Base-by-base conservation (phyloP, 257 asterid species). In the Solanum peruvianum region DNA sequence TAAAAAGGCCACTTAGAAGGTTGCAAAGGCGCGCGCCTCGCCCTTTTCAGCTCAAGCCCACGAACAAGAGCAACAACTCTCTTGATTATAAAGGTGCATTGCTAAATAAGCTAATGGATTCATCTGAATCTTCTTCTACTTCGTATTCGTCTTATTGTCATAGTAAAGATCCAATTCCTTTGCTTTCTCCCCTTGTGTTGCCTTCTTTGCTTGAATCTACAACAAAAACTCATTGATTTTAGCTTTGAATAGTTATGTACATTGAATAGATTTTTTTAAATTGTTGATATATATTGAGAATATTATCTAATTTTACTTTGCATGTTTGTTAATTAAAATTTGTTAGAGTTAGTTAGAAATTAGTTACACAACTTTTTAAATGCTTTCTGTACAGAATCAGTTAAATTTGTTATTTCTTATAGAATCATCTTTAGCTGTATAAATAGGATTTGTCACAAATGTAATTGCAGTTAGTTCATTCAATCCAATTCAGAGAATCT, bases 161-260 rank as follows among this genome's bases (percentile, higher is more conserved):
- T 2, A 88, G 90, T 88, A 93, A 90, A 92, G 94, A 92, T 88
- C 93, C 94, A 0, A 90, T 92, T 82, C 94, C 93, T 83, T 91
- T 93, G 81, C 93, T 93, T 13, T 90, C 96, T 70, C 94, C 96
- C 42, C 92, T 91, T 37, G 92, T 91, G 64, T 85, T 91, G 91
- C 94, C 95, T 69, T 90, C 93, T 29, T 84, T 92, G 92, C 83
- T 92, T n/a, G 92, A 90, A 42, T 64, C 93, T 87, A 27, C 66
- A 49, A 87, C 87, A 20, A 86, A 62, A 33, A 84, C 91, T 47
- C 86, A 64, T 88, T 87, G 85, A 64, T 69, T 86, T 87, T 25
- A 14, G 64, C n/a, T 77, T 44, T 77, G 37, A 8, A 77, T 77
- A 77, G 62, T 44, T 15, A 44, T 44, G 84, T 77, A 25, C 60